Evolutionary conservation across 176 grass and related monocot genomes (phyloP), one percentile per base, ranked within the genome.

Genomic region (Eleusine coracana): DNA sequence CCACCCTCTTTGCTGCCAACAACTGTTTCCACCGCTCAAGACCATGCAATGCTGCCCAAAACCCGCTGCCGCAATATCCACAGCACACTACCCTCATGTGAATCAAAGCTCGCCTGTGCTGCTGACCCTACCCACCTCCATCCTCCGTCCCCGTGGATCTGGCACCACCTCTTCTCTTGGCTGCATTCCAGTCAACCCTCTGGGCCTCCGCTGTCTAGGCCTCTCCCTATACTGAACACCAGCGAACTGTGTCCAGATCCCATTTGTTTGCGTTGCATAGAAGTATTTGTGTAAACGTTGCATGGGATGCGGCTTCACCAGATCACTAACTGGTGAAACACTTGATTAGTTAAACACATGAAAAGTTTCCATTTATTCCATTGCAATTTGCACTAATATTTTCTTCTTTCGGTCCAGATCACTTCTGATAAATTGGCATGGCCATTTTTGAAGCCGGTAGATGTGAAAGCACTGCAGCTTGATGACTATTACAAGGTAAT

Each of bases 401-500:
- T 9, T 75, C 41, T 74, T 62, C 49, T 80, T 60, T 83, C 77
- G 37, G 70, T 87, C 49, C 85, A 97, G 95, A 88, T 98, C 70
- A 91, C 87, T 36, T 80, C 74, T 79, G 72, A 95, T 68, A 83
- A 91, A 76, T 88, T 85, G 87, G 87, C 96, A 6, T 64, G 59
- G 42, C 96, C 90, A 70, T 95, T 98, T 91, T 64, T 93, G 84
- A 31, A 91, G 3, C 96, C 96, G 6, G 96, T 98, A 66, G 96
- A 98, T 82, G 90, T 90, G 74, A 80, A 89, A 82, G 83, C 48
- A 10, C 90, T 95, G 71, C 18, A 88, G n/a, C 82, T 91, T 74
- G 77, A 88, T 87, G 96, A 98, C 52, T 98, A 95, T 82, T 39
- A 98, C 71, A 86, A 94, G 82, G 95, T 97, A 89, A 81, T 25